Conservation (phyloP, 805 yeast species). For the Candida namnaoensis region DNA sequence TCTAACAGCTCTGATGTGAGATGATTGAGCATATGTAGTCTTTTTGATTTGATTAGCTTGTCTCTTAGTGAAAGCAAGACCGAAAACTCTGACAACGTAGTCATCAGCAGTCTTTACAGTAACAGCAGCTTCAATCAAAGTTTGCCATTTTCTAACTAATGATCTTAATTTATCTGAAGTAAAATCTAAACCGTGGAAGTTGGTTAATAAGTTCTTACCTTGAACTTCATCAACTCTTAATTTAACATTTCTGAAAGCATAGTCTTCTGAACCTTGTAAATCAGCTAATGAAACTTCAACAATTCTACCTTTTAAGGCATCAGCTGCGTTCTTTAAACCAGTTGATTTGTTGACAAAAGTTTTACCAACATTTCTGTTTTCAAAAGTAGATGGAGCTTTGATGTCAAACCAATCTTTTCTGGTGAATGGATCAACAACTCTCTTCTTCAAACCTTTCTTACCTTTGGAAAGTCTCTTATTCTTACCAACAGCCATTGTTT, state of each 20-base stretch:
- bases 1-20: constrained; percentile 96
- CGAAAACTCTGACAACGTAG: constrained; percentile 92
- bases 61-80: constrained; percentile 98
- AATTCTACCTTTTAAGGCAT: constrained; percentile 96
- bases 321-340: constrained; percentile 97
- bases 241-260: constrained; percentile 94
- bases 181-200: constrained; percentile 99
- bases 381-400: constrained; percentile 98
- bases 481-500: constrained; percentile 88
- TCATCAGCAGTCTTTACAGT: constrained; percentile 98
- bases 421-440: constrained; percentile 98
- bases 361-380: constrained; percentile 98
- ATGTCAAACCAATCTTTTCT: constrained; percentile 98
- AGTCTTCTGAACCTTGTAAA: constrained; percentile 98
- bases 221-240: constrained; percentile 98
- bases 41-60: constrained; percentile 95
- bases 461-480: constrained; percentile 81
- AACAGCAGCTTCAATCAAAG: constrained; percentile 95
- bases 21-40: constrained; percentile 96
- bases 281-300: constrained; percentile 95
- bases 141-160: constrained; percentile 98
- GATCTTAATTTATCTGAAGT: constrained; percentile 97
- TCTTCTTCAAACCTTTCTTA: constrained; percentile 98
- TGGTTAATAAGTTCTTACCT: constrained; percentile 97
- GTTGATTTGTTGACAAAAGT: constrained; percentile 97